phyloP scores from a whole-genome alignment of 2,329 filamentous ascomycete genomes.

The Beauveria varroae region DNA sequence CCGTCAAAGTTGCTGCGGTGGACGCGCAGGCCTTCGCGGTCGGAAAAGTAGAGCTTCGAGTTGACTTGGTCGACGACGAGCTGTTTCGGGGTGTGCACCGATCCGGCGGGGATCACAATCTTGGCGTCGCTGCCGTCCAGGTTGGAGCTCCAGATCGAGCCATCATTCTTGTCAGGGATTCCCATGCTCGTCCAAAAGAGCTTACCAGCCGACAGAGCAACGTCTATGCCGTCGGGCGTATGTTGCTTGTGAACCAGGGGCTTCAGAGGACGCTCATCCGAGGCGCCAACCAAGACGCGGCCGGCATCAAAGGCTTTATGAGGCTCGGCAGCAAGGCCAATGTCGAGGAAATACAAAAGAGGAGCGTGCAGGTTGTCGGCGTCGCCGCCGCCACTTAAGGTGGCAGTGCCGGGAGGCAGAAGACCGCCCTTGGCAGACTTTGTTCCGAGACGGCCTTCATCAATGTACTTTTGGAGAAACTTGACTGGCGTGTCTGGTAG shows the following conservation, averaged over 20 bases:
- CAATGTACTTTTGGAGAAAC: constrained; percentile 38
- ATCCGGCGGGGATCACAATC: constrained; percentile 34
- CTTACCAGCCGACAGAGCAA: constrained; percentile 23
- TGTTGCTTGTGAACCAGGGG: constrained; percentile 18
- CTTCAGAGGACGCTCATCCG: constrained; percentile 7
- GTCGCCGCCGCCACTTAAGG: constrained; percentile 2
- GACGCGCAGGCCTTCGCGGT: constrained; percentile 36
- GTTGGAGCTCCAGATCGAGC: constrained; percentile 35
- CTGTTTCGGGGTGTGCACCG: constrained; percentile 43
- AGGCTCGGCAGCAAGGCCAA: constrained; percentile 17
- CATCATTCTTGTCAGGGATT: constrained; percentile 28
- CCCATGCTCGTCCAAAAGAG: constrained; percentile 48
- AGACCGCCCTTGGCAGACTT: constrained; percentile 36
- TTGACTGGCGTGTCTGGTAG: constrained; percentile 34
- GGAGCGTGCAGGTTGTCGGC: constrained; percentile 7
- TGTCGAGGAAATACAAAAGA: constrained; percentile 22
- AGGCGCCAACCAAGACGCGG: constrained; percentile 15
- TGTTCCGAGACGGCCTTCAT: constrained; percentile 37
- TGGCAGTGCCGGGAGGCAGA: constrained; percentile 20
- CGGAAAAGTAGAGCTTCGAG: constrained; percentile 33
- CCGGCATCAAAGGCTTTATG: constrained; percentile 10
- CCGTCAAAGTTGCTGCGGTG: constrained; percentile 33
- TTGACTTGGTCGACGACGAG: constrained; percentile 23
- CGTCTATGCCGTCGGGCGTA: constrained; percentile 38
- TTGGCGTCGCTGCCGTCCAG: constrained; percentile 40